Percentiles rank a stretch among this genome's conserved stretches.
Evolutionary conservation across 352 stramenopile genomes (phyloP).

Genomic region (Phytophthora vignae): DNA sequence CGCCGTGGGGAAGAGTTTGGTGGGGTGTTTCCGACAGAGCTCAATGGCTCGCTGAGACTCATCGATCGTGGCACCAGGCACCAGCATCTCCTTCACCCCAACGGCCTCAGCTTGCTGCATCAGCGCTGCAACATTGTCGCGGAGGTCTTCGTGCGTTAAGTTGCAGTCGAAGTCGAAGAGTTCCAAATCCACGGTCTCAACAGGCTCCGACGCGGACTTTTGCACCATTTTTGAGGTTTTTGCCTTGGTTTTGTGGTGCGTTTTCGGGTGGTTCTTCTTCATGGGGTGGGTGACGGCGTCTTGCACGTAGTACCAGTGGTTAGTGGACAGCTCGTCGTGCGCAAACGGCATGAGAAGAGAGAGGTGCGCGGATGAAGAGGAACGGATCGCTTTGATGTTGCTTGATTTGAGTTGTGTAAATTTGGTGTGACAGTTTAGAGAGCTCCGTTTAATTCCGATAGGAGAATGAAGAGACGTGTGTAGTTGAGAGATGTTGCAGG

Average conservation of each 20-base stretch:
- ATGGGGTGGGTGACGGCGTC: neutral
- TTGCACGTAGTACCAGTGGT: slow-evolving; percentile 41
- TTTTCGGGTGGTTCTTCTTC: slow-evolving; percentile 26
- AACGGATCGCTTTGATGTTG: neutral
- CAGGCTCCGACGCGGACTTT: slow-evolving; percentile 1
- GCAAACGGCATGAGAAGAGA: slow-evolving; percentile 6
- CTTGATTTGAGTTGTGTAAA: neutral
- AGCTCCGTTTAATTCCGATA: neutral
- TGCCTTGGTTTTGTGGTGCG: slow-evolving; percentile 10
- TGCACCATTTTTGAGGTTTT: slow-evolving; percentile 16
- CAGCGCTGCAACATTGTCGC: slow-evolving; percentile 43
- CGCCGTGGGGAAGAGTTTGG: slow-evolving; percentile 72
- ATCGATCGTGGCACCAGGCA: slow-evolving; percentile 74
- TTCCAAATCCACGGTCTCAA: slow-evolving; percentile 13
- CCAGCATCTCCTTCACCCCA: slow-evolving; percentile 76
- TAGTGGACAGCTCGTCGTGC: slow-evolving; percentile 40
- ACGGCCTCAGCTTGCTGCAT: slow-evolving; percentile 46
- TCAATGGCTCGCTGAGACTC: slow-evolving; percentile 67
- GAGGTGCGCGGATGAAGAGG: neutral
- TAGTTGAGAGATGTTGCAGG: slow-evolving; percentile 14
- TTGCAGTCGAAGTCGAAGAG: slow-evolving; percentile 90
- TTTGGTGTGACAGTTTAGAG: neutral
- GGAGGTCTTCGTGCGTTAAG: slow-evolving; percentile 76
- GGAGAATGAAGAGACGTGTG: slow-evolving; percentile 19
- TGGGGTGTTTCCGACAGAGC: slow-evolving; percentile 59